Conservation (phyloP, 176 grass and related monocot genomes). For the Oryza australiensis region DNA sequence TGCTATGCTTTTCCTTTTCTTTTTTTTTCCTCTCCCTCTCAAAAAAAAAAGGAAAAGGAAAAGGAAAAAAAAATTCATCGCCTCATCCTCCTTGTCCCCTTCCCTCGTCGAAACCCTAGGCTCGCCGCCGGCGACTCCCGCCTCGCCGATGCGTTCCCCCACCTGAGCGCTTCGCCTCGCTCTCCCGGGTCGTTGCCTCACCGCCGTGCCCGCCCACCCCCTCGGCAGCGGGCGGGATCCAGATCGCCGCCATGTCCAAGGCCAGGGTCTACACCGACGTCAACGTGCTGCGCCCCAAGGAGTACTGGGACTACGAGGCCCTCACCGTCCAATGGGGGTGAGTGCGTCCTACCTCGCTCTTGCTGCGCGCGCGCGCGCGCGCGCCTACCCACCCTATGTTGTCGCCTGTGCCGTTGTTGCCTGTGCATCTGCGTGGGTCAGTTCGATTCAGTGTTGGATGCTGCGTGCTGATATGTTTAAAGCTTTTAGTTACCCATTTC, state of each 20-base stretch:
- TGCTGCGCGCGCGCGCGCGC: too few species aligned
- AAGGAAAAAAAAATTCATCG: too few species aligned
- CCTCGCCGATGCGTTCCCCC: neutral
- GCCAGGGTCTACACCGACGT: constrained; percentile 75
- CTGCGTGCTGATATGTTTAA: neutral
- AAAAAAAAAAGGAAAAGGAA: too few species aligned
- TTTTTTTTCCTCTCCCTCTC: too few species aligned
- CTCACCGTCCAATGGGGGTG: constrained; percentile 85
- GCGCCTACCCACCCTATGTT: neutral
- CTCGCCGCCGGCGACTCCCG: neutral
- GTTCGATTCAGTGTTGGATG: neutral
- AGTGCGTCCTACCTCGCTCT: neutral
- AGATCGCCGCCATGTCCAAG: constrained; percentile 62
- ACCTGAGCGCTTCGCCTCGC: neutral
- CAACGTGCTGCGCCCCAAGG: constrained; percentile 83
- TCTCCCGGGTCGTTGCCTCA: neutral
- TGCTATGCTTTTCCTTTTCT: too few species aligned
- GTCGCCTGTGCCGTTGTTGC: too few species aligned
- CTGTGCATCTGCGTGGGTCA: neutral
- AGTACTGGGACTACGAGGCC: constrained; percentile 92
- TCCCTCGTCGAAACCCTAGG: neutral
- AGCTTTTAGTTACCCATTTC: too few species aligned
- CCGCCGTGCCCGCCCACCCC: neutral
- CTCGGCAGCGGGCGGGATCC: constrained; percentile 9
- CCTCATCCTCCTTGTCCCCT: neutral